Conservation (phyloP, 768 basidiomycete species). For the Mrakia gelida region DNA sequence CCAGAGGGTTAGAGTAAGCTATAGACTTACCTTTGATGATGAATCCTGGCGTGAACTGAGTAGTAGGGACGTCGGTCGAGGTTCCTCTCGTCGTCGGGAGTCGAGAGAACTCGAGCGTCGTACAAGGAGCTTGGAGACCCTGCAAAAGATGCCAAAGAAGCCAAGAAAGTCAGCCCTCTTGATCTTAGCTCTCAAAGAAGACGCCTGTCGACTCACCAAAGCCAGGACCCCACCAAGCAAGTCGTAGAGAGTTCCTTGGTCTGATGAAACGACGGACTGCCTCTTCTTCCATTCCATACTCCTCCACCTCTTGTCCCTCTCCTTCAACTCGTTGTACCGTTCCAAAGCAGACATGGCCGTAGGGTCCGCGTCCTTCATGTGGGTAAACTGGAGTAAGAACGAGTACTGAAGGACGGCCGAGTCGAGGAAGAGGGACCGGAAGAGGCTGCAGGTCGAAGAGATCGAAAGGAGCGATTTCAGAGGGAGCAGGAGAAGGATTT, state of each 20-base stretch:
- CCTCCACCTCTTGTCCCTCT: conserved; percentile 26
- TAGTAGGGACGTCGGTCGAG: conserved; percentile 20
- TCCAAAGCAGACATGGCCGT: background rate
- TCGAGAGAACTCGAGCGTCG: conserved; percentile 27
- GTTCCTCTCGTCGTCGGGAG: conserved; percentile 26
- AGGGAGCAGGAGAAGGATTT: conserved; percentile 26
- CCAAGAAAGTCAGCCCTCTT: too few species aligned
- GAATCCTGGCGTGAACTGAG: conserved; percentile 19
- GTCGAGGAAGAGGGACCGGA: conserved; percentile 19
- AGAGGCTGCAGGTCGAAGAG: background rate
- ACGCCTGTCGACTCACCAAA: conserved; percentile 6
- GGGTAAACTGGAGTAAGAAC: conserved; percentile 15
- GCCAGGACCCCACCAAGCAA: conserved; percentile 29
- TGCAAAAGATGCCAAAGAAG: background rate
- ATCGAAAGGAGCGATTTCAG: conserved; percentile 3
- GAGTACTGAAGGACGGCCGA: conserved; percentile 28
- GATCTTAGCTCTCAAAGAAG: too few species aligned
- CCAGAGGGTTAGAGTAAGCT: too few species aligned
- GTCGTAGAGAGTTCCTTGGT: conserved; percentile 25
- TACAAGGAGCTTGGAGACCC: conserved; percentile 27
- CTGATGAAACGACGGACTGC: conserved; percentile 10
- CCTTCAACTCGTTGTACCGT: conserved; percentile 7
- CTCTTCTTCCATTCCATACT: conserved; percentile 18
- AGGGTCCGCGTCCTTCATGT: conserved; percentile 17
- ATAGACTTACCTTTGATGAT: conserved; percentile 18